Percentiles rank a stretch among this genome's conserved stretches.
phyloP scores from a whole-genome alignment of 495 filamentous ascomycete species.

The Hypoxylon trugodes region DNA sequence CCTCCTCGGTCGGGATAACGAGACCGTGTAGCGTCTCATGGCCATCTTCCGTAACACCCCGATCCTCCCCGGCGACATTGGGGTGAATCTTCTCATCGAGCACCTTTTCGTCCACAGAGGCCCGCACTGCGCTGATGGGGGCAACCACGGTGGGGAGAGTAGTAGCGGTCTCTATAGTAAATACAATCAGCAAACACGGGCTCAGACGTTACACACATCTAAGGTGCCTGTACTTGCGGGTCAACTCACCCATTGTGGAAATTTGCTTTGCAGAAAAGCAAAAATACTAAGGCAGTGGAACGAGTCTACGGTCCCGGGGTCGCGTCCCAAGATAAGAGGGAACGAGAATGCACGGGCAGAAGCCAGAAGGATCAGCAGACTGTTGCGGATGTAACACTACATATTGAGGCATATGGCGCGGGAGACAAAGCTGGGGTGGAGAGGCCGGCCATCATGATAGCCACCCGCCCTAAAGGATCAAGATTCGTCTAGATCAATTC shows the following conservation, averaged over 20 bases:
- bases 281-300: slow-evolving; percentile 15
- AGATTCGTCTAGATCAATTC: slow-evolving; percentile 8
- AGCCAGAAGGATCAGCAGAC: slow-evolving; percentile 5
- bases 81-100: slow-evolving; percentile 19
- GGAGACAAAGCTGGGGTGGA: not conserved
- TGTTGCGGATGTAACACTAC: slow-evolving; percentile 13
- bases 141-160: slow-evolving; percentile 35
- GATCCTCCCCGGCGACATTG: not conserved
- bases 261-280: slow-evolving; percentile 16
- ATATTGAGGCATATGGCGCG: slow-evolving; percentile 10
- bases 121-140: slow-evolving; percentile 37
- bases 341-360: slow-evolving; percentile 8
- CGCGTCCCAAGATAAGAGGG: slow-evolving; percentile 29
- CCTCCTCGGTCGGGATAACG: slow-evolving; percentile 61
- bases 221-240: not conserved
- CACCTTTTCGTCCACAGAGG: slow-evolving; percentile 38
- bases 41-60: slow-evolving; percentile 27
- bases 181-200: slow-evolving; percentile 18
- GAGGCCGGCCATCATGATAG: too few species aligned
- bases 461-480: slow-evolving; percentile 7
- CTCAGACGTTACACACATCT: not conserved
- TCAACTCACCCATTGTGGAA: slow-evolving; percentile 29
- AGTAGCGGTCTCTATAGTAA: slow-evolving; percentile 34
- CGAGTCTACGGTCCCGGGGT: slow-evolving; percentile 17
- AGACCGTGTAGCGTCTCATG: slow-evolving; percentile 50